phyloP scores from a whole-genome alignment of 2,329 filamentous ascomycete species.

The Fusarium fujikuroi region DNA sequence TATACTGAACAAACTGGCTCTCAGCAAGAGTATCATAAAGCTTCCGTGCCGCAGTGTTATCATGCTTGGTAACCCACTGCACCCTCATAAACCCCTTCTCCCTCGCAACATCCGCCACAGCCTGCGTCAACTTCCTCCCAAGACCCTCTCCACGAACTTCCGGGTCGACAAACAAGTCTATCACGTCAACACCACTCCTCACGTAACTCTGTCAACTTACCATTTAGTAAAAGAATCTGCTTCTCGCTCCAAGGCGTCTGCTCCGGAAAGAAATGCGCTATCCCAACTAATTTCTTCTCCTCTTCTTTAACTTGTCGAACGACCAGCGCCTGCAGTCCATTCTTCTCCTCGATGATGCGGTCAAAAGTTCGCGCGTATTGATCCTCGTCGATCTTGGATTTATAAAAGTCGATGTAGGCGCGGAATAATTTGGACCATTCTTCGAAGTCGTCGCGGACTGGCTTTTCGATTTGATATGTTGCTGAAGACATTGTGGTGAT shows the following conservation, averaged over 20 bases:
- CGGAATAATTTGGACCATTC: conserved; percentile 23
- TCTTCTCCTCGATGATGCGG: conserved; percentile 18
- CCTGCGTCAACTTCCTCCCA: conserved; percentile 18
- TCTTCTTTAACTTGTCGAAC: background rate
- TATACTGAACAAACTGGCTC: conserved; percentile 28
- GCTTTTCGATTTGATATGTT: conserved; percentile 15
- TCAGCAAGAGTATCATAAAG: conserved; percentile 32
- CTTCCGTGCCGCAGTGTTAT: conserved; percentile 14
- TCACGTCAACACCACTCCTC: background rate
- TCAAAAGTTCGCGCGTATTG: conserved; percentile 25
- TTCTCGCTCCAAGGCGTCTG: conserved; percentile 35
- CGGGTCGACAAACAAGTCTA: conserved; percentile 23
- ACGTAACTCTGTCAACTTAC: too few species aligned
- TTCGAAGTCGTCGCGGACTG: conserved; percentile 5
- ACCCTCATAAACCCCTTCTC: conserved; percentile 22
- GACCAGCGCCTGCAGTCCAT: conserved; percentile 15
- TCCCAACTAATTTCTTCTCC: background rate
- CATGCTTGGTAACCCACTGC: conserved; percentile 34
- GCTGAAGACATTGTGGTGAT: background rate
- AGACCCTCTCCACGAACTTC: conserved; percentile 4
- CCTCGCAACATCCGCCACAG: conserved; percentile 21
- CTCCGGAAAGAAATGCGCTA: conserved; percentile 34
- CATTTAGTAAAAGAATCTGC: conserved; percentile 26
- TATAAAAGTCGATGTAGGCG: conserved; percentile 30
- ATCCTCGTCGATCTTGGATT: conserved; percentile 13